phyloP scores from a whole-genome alignment of 768 basidiomycete genomes.

The Amanita rubescens region DNA sequence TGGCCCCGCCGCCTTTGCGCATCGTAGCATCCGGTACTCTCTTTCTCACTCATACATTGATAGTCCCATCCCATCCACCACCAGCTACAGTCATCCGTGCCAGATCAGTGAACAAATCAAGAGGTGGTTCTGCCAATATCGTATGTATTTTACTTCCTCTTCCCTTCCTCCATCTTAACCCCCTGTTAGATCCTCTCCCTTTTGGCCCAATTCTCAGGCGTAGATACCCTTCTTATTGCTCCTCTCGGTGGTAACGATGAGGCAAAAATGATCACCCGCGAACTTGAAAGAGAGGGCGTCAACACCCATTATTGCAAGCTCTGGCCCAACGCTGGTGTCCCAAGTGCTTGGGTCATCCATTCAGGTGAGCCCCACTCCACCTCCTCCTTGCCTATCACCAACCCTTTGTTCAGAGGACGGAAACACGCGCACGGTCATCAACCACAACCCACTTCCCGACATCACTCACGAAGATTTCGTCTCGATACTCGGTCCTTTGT shows the following conservation, averaged over 20 bases:
- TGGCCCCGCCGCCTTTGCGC: constrained; percentile 40
- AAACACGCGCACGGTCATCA: constrained; percentile 62
- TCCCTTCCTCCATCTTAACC: background rate
- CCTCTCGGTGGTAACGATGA: constrained; percentile 69
- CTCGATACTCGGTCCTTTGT: constrained; percentile 67
- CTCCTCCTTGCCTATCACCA: background rate
- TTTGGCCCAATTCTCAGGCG: constrained; percentile 60
- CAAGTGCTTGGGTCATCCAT: constrained; percentile 76
- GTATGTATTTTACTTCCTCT: constrained; percentile 14
- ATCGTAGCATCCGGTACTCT: constrained; percentile 77
- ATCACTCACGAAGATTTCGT: constrained; percentile 86
- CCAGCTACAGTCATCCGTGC: constrained; percentile 58
- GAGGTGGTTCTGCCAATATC: constrained; percentile 70
- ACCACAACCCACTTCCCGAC: constrained; percentile 84
- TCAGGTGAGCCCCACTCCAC: constrained; percentile 39
- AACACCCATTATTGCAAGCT: constrained; percentile 69
- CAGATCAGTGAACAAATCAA: constrained; percentile 55
- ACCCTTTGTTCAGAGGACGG: constrained; percentile 37
- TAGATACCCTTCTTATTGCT: constrained; percentile 66
- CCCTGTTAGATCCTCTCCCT: constrained; percentile 48
- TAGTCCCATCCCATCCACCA: constrained; percentile 50
- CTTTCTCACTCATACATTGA: constrained; percentile 69
- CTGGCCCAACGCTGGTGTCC: constrained; percentile 65
- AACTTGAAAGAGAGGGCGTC: constrained; percentile 61
- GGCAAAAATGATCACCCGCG: constrained; percentile 50